Conservation (phyloP, 2,329 filamentous ascomycete species). For the Arthrocladium fulminans region DNA sequence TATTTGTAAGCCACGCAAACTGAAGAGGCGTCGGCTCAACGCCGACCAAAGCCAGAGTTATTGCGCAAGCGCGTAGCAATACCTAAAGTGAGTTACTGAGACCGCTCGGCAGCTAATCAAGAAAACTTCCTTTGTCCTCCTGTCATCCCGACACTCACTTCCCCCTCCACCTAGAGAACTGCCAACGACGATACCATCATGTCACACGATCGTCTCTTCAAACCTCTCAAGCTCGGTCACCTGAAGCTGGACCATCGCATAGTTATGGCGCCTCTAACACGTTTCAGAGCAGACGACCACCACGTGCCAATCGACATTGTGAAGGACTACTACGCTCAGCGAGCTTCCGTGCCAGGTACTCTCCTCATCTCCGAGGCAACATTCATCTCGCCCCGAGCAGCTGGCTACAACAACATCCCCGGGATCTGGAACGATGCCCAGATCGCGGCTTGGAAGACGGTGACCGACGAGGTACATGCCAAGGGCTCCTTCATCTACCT, state of each 20-base stretch:
- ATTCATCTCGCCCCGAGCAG: slow-evolving; percentile 1
- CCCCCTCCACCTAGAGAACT: too few relatives aligned
- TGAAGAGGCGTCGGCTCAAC: too few relatives aligned
- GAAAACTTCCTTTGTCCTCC: too few relatives aligned
- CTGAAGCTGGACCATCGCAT: slow-evolving; percentile 45
- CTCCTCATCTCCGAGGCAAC: slow-evolving; percentile 30
- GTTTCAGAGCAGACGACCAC: slow-evolving; percentile 42
- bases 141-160: too few relatives aligned
- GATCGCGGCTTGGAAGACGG: slow-evolving; percentile 42
- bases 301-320: slow-evolving; percentile 33
- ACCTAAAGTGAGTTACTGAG: too few relatives aligned
- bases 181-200: not conserved
- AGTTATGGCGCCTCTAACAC: slow-evolving; percentile 45
- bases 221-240: slow-evolving; percentile 35
- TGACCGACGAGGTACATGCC: slow-evolving; percentile 43
- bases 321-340: slow-evolving; percentile 33
- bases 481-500: slow-evolving; percentile 41
- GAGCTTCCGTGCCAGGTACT: slow-evolving; percentile 32
- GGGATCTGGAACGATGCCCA: slow-evolving; percentile 28
- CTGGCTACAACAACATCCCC: slow-evolving; percentile 11
- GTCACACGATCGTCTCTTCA: slow-evolving; percentile 29
- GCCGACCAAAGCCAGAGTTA: too few relatives aligned
- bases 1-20: too few relatives aligned
- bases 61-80: too few relatives aligned
- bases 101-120: too few relatives aligned